Conservation (phyloP, 768 basidiomycete genomes). For the Mycena venus region DNA sequence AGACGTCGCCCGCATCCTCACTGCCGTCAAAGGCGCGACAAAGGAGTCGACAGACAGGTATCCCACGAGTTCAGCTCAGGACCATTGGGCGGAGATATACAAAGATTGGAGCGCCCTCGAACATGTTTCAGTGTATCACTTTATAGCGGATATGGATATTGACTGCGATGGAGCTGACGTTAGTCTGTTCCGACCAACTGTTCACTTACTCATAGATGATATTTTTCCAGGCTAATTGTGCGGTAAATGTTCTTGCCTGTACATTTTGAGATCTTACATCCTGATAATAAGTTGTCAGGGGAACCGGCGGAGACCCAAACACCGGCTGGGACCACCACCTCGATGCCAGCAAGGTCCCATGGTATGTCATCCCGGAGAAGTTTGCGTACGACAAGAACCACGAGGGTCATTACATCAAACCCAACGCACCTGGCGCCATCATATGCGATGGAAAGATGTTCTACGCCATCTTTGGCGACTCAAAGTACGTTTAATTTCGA, state of each 20-base stretch:
- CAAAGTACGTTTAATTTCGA: slow-evolving; percentile 6
- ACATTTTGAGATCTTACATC: not conserved
- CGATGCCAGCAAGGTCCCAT: slow-evolving; percentile 5
- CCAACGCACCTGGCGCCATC: not conserved
- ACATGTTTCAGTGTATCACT: not conserved
- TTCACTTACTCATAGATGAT: not conserved
- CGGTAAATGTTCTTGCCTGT: not conserved
- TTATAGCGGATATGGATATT: slow-evolving; percentile 21
- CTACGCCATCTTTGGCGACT: slow-evolving; percentile 18
- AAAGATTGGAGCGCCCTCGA: not conserved
- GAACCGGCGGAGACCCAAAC: not conserved
- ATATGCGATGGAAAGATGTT: slow-evolving; percentile 12
- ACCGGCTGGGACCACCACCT: not conserved
- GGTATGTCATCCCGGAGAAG: not conserved
- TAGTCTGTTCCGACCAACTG: not conserved
- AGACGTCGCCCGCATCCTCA: not conserved
- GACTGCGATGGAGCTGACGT: slow-evolving; percentile 19
- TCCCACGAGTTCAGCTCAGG: not conserved
- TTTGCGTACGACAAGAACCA: not conserved
- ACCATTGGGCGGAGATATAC: not conserved
- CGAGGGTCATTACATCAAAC: not conserved
- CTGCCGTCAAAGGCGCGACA: slow-evolving; percentile 1
- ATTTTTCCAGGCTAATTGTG: not conserved
- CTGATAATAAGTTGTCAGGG: not conserved
- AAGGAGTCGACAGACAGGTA: not conserved